These are phyloP conservation scores for Suhomyces bolitotheri DNA, from an alignment of 1,139 yeast genomes.

Conservation along the genomic window DNA sequence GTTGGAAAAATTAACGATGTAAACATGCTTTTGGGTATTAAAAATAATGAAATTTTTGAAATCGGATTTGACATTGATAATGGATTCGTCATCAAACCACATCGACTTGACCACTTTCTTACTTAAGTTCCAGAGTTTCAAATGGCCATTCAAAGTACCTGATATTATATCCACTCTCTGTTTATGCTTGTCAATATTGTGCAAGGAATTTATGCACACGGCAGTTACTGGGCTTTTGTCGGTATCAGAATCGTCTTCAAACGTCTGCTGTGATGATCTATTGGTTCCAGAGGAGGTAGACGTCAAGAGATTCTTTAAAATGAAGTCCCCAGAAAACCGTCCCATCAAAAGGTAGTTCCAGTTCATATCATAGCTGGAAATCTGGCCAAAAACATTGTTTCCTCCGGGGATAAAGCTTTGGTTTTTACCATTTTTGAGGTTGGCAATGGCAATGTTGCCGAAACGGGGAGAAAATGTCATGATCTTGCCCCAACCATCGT, in stretches of 20 bases:
- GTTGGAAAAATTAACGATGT: slow-evolving; percentile 25
- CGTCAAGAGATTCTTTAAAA: slow-evolving; percentile 34
- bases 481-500: slow-evolving; percentile 40
- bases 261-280: slow-evolving; percentile 23
- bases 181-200: slow-evolving; percentile 26
- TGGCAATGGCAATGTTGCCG: slow-evolving; percentile 42
- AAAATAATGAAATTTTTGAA: slow-evolving; percentile 30
- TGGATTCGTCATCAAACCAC: slow-evolving; percentile 19
- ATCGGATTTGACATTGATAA: slow-evolving; percentile 32
- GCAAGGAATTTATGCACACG: slow-evolving; percentile 23
- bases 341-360: slow-evolving; percentile 40
- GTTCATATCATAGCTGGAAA: slow-evolving; percentile 28
- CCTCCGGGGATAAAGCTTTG: slow-evolving; percentile 47
- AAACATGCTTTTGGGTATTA: slow-evolving; percentile 21
- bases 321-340: slow-evolving; percentile 30
- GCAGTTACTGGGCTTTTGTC: slow-evolving; percentile 19
- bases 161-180: slow-evolving; percentile 29
- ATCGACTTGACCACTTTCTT: slow-evolving; percentile 23
- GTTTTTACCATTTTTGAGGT: slow-evolving; percentile 41
- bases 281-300: slow-evolving; percentile 34
- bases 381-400: slow-evolving; percentile 21
- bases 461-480: slow-evolving; percentile 33
- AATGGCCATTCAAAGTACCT: slow-evolving; percentile 27
- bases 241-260: slow-evolving; percentile 14
- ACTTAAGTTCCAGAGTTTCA: slow-evolving; percentile 30